Conservation (phyloP, 129 eudicot species). For the Deinandra increscens region DNA sequence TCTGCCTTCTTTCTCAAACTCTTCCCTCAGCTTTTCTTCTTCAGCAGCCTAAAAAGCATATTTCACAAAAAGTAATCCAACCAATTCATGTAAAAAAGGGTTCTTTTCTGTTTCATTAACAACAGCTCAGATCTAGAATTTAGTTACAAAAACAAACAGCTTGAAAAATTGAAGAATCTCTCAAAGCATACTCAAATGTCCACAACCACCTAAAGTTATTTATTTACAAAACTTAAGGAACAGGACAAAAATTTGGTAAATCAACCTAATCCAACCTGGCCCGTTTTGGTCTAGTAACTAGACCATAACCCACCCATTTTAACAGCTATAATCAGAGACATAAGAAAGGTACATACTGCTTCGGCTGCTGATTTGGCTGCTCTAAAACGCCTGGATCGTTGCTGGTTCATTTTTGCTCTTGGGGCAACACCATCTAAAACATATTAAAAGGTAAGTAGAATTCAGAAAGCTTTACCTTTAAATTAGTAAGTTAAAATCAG, state of each 20-base stretch:
- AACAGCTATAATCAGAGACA: neutral
- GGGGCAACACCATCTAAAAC: slow-evolving; percentile 95
- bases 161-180: neutral
- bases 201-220: neutral
- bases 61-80: slow-evolving; percentile 8
- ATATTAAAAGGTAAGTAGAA: slow-evolving; percentile 18
- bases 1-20: slow-evolving; percentile 91
- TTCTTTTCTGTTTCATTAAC: neutral
- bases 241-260: neutral
- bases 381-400: slow-evolving; percentile 93
- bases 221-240: neutral
- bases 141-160: neutral
- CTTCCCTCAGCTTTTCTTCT: slow-evolving; percentile 83
- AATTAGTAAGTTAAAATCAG: neutral
- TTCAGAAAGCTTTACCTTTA: neutral
- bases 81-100: neutral
- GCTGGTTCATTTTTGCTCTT: slow-evolving; percentile 99
- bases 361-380: slow-evolving; percentile 98
- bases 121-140: neutral
- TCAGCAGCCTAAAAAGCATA: slow-evolving; percentile 72
- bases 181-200: neutral
- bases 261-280: neutral
- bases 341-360: slow-evolving; percentile 53
- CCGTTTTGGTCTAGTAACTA: neutral
- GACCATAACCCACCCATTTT: neutral